Percentiles rank a stretch among this genome's conserved stretches.
phyloP scores from a whole-genome alignment of 2,329 filamentous ascomycete genomes.

The Exophiala xenobiotica region DNA sequence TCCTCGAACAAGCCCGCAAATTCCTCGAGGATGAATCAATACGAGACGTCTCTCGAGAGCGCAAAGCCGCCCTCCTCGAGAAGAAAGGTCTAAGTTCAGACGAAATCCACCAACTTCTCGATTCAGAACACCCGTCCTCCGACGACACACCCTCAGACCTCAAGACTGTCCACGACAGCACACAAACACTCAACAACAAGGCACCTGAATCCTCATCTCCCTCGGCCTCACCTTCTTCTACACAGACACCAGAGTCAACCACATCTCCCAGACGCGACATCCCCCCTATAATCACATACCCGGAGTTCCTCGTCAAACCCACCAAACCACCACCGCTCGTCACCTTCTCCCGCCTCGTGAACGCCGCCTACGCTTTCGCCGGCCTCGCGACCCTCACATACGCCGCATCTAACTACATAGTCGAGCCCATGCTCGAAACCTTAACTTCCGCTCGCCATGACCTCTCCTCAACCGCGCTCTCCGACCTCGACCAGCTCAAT shows the following conservation, averaged over 20 bases:
- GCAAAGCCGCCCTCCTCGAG: constrained; percentile 73
- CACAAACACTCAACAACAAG: constrained; percentile 14
- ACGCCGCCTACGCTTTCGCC: constrained; percentile 57
- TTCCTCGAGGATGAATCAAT: constrained; percentile 78
- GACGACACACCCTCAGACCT: constrained; percentile 16
- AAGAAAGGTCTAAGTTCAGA: constrained; percentile 69
- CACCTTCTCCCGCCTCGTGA: constrained; percentile 56
- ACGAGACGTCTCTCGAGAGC: constrained; percentile 64
- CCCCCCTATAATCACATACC: constrained; percentile 66
- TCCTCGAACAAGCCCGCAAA: constrained; percentile 66
- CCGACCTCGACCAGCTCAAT: constrained; percentile 57
- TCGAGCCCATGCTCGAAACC: constrained; percentile 28
- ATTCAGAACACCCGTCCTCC: constrained; percentile 35
- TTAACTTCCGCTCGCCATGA: constrained; percentile 59
- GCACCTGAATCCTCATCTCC: too few relatives aligned
- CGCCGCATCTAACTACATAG: constrained; percentile 37
- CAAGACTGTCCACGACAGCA: constrained; percentile 31
- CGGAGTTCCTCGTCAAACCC: constrained; percentile 62
- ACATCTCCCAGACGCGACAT: constrained; percentile 41
- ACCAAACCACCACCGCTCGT: constrained; percentile 61
- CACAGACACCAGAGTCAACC: constrained; percentile 2
- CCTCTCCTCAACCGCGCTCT: constrained; percentile 52
- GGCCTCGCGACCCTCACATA: constrained; percentile 58
- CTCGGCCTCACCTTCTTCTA: too few relatives aligned
- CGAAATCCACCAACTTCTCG: constrained; percentile 69